These are phyloP conservation scores for Trifolium pratense DNA, from an alignment of 306 rosid genomes.

Conservation along the genomic window DNA sequence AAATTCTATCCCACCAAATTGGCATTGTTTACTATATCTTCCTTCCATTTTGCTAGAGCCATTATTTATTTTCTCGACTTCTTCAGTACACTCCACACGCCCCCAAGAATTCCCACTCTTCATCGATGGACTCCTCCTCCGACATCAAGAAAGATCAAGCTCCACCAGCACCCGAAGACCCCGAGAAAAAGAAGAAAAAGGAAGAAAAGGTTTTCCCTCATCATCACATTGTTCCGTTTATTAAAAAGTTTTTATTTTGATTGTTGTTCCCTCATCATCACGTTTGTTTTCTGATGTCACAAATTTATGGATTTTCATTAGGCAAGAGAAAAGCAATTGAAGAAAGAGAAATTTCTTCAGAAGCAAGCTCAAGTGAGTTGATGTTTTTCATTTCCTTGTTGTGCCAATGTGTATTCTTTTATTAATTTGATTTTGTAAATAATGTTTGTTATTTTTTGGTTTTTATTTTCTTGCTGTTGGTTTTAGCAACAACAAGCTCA, in stretches of 20 bases:
- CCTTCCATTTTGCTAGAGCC: constrained; percentile 15
- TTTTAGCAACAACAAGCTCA: constrained; percentile 76
- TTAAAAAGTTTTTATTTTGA: no score
- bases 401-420: no score
- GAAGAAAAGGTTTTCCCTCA: constrained; percentile 69
- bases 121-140: constrained; percentile 44
- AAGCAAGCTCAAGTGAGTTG: constrained; percentile 82
- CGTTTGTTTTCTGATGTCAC: background rate
- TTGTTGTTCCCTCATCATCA: no score
- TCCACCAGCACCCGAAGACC: constrained; percentile 65
- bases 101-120: constrained; percentile 13
- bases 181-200: constrained; percentile 91
- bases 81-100: constrained; percentile 34
- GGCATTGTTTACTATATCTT: background rate
- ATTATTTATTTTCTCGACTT: background rate
- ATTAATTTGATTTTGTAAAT: background rate
- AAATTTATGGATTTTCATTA: constrained; percentile 39
- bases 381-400: no score
- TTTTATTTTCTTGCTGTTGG: background rate
- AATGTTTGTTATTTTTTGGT: background rate
- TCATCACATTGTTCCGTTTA: no score
- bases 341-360: constrained; percentile 66
- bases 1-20: no score
- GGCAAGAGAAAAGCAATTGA: constrained; percentile 96
- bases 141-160: constrained; percentile 44